phyloP scores from a whole-genome alignment of 495 filamentous ascomycete genomes.

The Penicillium roqueforti region DNA sequence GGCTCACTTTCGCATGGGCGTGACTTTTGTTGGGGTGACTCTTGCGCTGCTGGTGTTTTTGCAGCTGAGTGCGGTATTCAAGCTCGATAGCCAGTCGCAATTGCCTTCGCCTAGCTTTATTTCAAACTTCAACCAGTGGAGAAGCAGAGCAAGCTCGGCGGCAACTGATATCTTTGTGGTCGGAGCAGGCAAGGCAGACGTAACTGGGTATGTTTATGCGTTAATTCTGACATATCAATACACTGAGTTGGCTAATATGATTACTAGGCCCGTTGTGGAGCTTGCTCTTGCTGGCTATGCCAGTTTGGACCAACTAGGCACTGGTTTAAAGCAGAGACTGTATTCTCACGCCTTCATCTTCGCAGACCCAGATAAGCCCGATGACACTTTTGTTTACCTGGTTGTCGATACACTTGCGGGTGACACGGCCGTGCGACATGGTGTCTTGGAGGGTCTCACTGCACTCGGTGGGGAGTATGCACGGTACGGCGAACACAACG shows the following conservation, averaged over 20 bases:
- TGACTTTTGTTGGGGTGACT: conserved; percentile 23
- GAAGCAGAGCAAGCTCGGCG: conserved; percentile 18
- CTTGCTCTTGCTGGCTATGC: conserved; percentile 94
- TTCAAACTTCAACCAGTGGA: conserved; percentile 23
- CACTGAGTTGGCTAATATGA: not conserved
- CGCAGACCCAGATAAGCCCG: conserved; percentile 58
- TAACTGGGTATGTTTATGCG: conserved; percentile 64
- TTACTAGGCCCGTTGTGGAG: conserved; percentile 70
- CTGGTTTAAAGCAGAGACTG: conserved; percentile 82
- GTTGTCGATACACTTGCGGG: conserved; percentile 85
- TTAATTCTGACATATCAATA: not conserved
- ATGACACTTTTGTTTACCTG: conserved; percentile 80
- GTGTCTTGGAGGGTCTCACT: conserved; percentile 69
- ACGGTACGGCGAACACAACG: conserved; percentile 74
- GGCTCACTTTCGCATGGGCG: conserved; percentile 26
- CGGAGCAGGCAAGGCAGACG: conserved; percentile 92
- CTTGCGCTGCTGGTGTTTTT: conserved; percentile 28
- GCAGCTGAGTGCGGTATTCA: conserved; percentile 27
- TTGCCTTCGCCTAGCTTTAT: conserved; percentile 13
- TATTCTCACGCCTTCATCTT: conserved; percentile 91
- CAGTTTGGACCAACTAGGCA: conserved; percentile 76
- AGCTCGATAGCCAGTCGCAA: conserved; percentile 14
- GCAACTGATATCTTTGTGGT: conserved; percentile 60
- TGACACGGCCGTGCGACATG: conserved; percentile 85
- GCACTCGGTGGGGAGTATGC: conserved; percentile 64